Base-by-base conservation (phyloP, 257 asterid genomes). In the Salvia rosmarinus region DNA sequence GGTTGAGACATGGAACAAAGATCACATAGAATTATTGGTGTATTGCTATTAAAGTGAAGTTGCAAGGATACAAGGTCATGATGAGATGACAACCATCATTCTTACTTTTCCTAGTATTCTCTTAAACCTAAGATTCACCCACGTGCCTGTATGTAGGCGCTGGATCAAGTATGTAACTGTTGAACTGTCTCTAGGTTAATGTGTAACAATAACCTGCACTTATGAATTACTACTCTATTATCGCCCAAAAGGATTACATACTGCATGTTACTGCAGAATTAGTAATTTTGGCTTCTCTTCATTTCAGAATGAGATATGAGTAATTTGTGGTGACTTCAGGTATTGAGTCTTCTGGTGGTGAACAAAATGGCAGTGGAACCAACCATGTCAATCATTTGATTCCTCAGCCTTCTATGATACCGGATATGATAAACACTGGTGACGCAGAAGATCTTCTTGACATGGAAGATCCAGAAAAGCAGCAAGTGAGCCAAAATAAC, bases 401-500 rank as follows among this genome's bases (percentile, higher is more conserved):
- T 16, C 86, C 89, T 52, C 89, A 85, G 81, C 81, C 90, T 75
- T 83, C 92, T 72, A 4, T 76, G 80, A 76, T 95, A 82, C 92
- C 95, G 2, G 88, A 91, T 80, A 85, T 95, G 86, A 84, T 95
- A 73, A 96, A 91, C 86, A 88, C 99, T 55, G 89, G 89, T 64
- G 89, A n/a, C n/a, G n/a, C n/a, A n/a, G n/a, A n/a, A n/a, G n/a
- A 85, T 81, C 77, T 78, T 65, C 77, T 86, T 62, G 90, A 81
- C 74, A 67, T 74, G 39, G 85, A 86, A 63, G 85, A 81, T 73
- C 69, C 84, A 34, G 67, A 74, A 47, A 76, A 19, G 70, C 73
- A 34, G 86, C 77, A 76, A 75, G 58, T 74, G 79, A 70, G 66
- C 79, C 87, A 66, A 83, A 75, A 64, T 42, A 72, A 77, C 68